Conservation (phyloP, 2,329 filamentous ascomycete species). For the Trichophyton rubrum region DNA sequence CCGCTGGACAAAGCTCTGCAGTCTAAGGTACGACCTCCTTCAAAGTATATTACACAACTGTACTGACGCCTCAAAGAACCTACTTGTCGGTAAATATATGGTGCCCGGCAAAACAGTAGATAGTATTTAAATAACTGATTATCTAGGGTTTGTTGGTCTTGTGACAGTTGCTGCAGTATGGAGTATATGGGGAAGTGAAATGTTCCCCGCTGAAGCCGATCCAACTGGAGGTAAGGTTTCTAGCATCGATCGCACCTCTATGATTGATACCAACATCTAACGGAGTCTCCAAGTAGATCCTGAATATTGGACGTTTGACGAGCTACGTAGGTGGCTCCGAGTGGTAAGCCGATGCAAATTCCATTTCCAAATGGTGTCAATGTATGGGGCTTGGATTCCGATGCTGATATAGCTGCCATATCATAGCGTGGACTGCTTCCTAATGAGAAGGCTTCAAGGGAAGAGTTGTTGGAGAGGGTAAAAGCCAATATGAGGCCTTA, state of each 20-base stretch:
- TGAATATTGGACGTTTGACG: constrained; percentile 62
- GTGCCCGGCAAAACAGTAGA: neutral
- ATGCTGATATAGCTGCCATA: constrained; percentile 3
- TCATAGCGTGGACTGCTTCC: constrained; percentile 52
- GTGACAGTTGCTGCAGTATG: constrained; percentile 70
- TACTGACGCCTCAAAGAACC: constrained; percentile 41
- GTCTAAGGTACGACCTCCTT: constrained; percentile 46
- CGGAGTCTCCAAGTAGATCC: constrained; percentile 38
- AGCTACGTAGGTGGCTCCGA: constrained; percentile 68
- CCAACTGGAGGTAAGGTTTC: constrained; percentile 58
- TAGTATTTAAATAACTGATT: constrained; percentile 2
- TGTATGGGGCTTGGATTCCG: neutral
- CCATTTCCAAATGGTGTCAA: neutral
- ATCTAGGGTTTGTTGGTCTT: constrained; percentile 62
- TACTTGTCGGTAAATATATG: constrained; percentile 49
- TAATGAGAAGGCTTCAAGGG: constrained; percentile 45
- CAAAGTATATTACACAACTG: neutral
- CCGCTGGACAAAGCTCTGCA: constrained; percentile 55
- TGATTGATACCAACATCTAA: constrained; percentile 2
- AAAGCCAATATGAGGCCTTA: constrained; percentile 51
- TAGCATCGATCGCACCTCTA: neutral
- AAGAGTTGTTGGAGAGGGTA: constrained; percentile 55
- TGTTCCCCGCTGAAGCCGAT: constrained; percentile 64
- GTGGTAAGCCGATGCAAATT: constrained; percentile 42
- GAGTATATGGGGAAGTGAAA: constrained; percentile 72